Percentiles rank a stretch among this genome's conserved stretches.
Conservation (phyloP, 305 asterid genomes). For the Fraxinus nigra region DNA sequence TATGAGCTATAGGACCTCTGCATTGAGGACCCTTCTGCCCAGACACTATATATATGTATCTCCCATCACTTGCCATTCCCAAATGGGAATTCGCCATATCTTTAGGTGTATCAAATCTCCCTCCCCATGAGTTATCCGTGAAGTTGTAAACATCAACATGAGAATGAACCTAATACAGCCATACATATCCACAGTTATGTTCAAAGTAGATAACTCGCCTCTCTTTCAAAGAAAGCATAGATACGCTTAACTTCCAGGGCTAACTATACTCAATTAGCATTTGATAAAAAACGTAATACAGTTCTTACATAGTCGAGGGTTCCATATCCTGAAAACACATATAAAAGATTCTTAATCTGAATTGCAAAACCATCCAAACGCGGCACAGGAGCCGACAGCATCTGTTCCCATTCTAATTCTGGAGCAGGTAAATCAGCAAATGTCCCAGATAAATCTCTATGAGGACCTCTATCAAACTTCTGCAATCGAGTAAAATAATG, state of each 20-base stretch:
- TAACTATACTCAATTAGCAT: background rate
- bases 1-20: slow-evolving; percentile 45
- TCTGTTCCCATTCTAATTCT: slow-evolving; percentile 69
- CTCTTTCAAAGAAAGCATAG: background rate
- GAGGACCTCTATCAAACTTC: slow-evolving; percentile 28
- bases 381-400: slow-evolving; percentile 76
- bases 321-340: slow-evolving; percentile 62
- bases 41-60: slow-evolving; percentile 59
- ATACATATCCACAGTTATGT: background rate
- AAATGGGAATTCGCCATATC: slow-evolving; percentile 82
- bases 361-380: slow-evolving; percentile 73
- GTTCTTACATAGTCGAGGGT: slow-evolving; percentile 54
- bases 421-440: slow-evolving; percentile 83
- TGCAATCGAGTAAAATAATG: slow-evolving; percentile 23
- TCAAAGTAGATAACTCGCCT: background rate
- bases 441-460: slow-evolving; percentile 45
- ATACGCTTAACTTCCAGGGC: background rate
- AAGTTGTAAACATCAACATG: slow-evolving; percentile 74
- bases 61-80: slow-evolving; percentile 74
- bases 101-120: slow-evolving; percentile 53
- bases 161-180: slow-evolving; percentile 56
- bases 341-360: slow-evolving; percentile 62
- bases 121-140: slow-evolving; percentile 56
- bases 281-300: background rate
- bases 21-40: slow-evolving; percentile 83